Percentiles rank a stretch among this genome's conserved stretches.
Conservation (phyloP, 805 yeast species). For the Metschnikowia bowlesiae region DNA sequence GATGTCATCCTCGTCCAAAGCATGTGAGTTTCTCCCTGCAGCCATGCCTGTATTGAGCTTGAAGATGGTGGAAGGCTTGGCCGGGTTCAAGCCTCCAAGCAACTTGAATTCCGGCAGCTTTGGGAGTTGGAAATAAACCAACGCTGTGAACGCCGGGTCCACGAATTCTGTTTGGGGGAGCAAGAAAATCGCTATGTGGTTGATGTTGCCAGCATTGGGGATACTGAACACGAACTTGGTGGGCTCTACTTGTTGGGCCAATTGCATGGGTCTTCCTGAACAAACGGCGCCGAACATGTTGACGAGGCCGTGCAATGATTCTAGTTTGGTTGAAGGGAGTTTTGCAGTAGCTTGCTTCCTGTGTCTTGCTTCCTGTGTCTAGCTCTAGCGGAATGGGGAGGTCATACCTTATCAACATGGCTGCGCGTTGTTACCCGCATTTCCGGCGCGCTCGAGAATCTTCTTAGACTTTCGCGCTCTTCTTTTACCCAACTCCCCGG, state of each 20-base stretch:
- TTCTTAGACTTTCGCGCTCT: constrained; percentile 6
- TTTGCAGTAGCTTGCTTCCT: no score
- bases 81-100: constrained; percentile 56
- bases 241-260: constrained; percentile 64
- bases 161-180: constrained; percentile 68
- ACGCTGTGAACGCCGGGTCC: constrained; percentile 71
- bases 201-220: constrained; percentile 58
- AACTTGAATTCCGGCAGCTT: constrained; percentile 55
- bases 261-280: constrained; percentile 59
- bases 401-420: not conserved
- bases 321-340: no score
- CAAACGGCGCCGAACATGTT: constrained; percentile 72
- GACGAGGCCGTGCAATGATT: no score
- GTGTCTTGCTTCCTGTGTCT: not conserved
- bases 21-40: constrained; percentile 7
- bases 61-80: constrained; percentile 89
- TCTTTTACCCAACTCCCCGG: not conserved
- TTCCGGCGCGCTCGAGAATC: constrained; percentile 7
- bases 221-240: constrained; percentile 63
- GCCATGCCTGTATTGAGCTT: constrained; percentile 52
- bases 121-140: constrained; percentile 84
- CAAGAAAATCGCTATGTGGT: constrained; percentile 79
- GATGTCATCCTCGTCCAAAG: constrained; percentile 30
- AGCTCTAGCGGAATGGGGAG: not conserved
- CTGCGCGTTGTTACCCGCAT: constrained; percentile 7